Conservation (phyloP, 345 rosid genomes). For the Gossypium bickii region DNA sequence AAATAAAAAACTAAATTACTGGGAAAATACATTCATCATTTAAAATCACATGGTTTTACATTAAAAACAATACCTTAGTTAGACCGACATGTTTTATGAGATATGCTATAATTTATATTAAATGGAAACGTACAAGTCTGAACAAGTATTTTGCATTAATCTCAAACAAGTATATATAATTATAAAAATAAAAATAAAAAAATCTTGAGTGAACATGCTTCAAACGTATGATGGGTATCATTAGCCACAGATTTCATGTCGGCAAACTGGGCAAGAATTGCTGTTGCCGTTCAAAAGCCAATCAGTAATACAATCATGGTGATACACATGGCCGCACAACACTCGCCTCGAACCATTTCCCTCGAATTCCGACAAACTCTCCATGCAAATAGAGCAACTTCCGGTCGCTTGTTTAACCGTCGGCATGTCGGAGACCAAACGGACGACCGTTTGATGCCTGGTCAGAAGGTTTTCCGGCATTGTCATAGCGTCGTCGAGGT, state of each 20-base stretch:
- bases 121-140: too few species aligned
- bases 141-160: too few species aligned
- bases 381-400: constrained; percentile 13
- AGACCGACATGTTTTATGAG: too few species aligned
- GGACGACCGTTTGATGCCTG: not conserved
- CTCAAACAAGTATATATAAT: too few species aligned
- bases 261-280: constrained; percentile 15
- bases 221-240: too few species aligned
- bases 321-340: constrained; percentile 12
- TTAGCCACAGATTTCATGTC: not conserved
- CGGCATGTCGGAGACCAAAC: not conserved
- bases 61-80: too few species aligned
- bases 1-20: too few species aligned
- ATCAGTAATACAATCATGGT: constrained; percentile 7
- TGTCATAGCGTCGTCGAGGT: constrained; percentile 6
- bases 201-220: too few species aligned
- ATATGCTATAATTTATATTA: too few species aligned
- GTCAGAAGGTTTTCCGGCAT: not conserved
- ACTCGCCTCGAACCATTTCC: not conserved
- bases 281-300: constrained; percentile 5
- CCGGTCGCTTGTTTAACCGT: not conserved
- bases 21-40: too few species aligned
- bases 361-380: not conserved
- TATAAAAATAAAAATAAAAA: too few species aligned
- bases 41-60: too few species aligned